phyloP scores from a whole-genome alignment of 2,329 filamentous ascomycete genomes.

The Pseudonectria buxi region DNA sequence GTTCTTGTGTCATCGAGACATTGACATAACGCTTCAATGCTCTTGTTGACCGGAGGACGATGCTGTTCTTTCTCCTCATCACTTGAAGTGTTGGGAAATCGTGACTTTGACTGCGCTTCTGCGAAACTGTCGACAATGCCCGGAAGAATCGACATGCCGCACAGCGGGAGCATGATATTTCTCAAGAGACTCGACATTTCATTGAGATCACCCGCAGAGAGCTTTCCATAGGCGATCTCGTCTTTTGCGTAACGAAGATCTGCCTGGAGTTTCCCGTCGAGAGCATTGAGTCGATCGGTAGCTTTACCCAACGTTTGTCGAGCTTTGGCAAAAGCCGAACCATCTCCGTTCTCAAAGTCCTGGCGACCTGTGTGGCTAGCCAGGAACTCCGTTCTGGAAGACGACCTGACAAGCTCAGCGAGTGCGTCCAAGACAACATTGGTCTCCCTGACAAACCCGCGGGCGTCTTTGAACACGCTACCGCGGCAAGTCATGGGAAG shows the following conservation, averaged over 20 bases:
- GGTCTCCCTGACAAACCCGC: conserved; percentile 3
- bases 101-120: conserved; percentile 1
- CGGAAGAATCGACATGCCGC: conserved; percentile 6
- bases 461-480: conserved; percentile 4
- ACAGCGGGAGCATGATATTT: conserved; percentile 3
- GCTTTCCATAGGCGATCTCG: conserved; percentile 4
- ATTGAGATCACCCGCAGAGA: conserved; percentile 1
- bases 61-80: neutral
- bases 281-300: conserved; percentile 4
- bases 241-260: conserved; percentile 4
- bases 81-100: neutral
- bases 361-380: conserved; percentile 2
- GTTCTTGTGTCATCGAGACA: conserved; percentile 5
- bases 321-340: conserved; percentile 1
- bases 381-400: conserved; percentile 3
- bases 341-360: neutral
- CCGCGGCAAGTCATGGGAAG: conserved; percentile 7
- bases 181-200: conserved; percentile 3
- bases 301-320: conserved; percentile 1
- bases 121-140: conserved; percentile 5
- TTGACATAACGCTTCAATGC: conserved; percentile 4
- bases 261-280: conserved; percentile 4
- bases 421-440: conserved; percentile 5
- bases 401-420: conserved; percentile 1
- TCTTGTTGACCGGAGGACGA: conserved; percentile 1